These are phyloP conservation scores for Aspergillus hiratsukae DNA, from an alignment of 2,329 filamentous ascomycete species.

Conservation along the genomic window DNA sequence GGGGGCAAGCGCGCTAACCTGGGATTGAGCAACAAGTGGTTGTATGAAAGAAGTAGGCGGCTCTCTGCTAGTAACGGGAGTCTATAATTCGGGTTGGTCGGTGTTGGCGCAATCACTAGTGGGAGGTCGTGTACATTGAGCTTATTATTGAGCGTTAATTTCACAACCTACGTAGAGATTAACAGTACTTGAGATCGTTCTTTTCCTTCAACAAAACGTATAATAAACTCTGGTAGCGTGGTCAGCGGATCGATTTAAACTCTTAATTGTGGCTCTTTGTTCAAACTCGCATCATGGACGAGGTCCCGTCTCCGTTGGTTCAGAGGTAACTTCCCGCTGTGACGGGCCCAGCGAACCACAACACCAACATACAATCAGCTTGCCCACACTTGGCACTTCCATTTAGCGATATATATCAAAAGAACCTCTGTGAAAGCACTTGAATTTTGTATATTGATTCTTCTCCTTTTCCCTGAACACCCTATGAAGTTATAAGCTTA, in stretches of 20 bases:
- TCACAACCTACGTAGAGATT: not conserved
- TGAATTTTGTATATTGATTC: not conserved
- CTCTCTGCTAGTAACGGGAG: conserved; percentile 36
- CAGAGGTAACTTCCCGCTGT: conserved; percentile 15
- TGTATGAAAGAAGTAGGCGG: conserved; percentile 71
- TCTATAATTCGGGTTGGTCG: conserved; percentile 19
- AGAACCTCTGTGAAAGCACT: not conserved
- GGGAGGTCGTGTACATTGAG: conserved; percentile 14
- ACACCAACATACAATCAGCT: conserved; percentile 19
- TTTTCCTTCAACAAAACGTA: not conserved
- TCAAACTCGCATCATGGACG: not conserved
- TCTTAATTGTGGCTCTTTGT: not conserved
- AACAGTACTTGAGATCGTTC: not conserved
- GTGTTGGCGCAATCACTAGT: conserved; percentile 8
- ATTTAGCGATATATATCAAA: conserved; percentile 3
- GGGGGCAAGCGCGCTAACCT: conserved; percentile 66
- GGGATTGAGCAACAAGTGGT: conserved; percentile 85
- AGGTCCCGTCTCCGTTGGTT: conserved; percentile 10
- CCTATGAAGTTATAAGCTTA: conserved; percentile 23
- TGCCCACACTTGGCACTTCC: conserved; percentile 7
- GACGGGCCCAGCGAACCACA: conserved; percentile 10
- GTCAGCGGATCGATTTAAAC: not conserved
- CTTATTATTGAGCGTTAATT: conserved; percentile 8
- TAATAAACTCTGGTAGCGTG: not conserved
- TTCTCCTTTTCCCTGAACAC: conserved; percentile 1